phyloP scores from a whole-genome alignment of 164 flowering plant genomes.

The Chimonanthus praecox region DNA sequence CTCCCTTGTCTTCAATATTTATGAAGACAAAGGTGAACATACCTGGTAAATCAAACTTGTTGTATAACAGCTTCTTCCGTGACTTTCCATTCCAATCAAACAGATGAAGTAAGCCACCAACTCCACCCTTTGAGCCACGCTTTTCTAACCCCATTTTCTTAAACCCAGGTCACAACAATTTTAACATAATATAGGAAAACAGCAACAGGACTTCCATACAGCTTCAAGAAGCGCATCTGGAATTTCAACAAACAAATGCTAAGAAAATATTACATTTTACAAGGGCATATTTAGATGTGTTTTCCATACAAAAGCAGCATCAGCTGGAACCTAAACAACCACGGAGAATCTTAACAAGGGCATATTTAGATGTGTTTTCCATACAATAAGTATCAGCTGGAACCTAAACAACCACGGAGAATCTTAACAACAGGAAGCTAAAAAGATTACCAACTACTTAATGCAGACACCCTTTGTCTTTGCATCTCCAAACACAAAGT shows the following conservation, averaged over 20 bases:
- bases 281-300: not conserved
- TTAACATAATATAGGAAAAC: not conserved
- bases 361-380: not conserved
- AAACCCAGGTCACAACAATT: constrained; percentile 1
- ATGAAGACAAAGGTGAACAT: constrained; percentile 7
- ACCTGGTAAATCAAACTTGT: constrained; percentile 69
- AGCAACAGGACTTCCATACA: not conserved
- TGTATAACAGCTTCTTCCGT: constrained; percentile 74
- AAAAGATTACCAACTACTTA: not conserved
- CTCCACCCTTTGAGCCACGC: constrained; percentile 25
- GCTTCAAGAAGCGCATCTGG: not conserved
- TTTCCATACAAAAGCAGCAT: not conserved
- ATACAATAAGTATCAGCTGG: not conserved
- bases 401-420: not conserved
- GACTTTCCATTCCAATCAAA: constrained; percentile 95
- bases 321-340: not conserved
- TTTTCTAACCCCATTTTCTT: constrained; percentile 14
- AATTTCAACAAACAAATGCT: not conserved
- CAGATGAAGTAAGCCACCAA: constrained; percentile 78
- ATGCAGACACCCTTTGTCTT: too few species aligned
- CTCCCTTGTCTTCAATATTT: not conserved
- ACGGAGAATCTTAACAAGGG: too few species aligned
- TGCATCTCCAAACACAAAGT: too few species aligned
- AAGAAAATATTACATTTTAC: not conserved
- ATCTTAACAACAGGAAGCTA: not conserved